Evolutionary conservation across 2,329 filamentous ascomycete genomes (phyloP).

Genomic region (Alternaria sp.): DNA sequence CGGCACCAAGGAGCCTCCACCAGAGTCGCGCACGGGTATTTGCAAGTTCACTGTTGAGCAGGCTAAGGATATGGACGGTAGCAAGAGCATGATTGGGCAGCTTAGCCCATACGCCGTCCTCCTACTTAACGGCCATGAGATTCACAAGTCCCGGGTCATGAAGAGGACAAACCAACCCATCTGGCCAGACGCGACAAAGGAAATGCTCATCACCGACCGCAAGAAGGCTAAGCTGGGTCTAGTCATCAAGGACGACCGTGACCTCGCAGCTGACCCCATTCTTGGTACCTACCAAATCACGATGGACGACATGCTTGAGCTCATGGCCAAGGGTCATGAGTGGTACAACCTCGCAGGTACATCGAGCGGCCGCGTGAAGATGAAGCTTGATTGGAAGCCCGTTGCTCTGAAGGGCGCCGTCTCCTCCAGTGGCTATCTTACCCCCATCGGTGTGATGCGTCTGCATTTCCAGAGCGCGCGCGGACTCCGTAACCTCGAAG

Average conservation of each 20-base stretch:
- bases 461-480: conserved; percentile 86
- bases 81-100: conserved; percentile 87
- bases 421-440: conserved; percentile 85
- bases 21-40: conserved; percentile 92
- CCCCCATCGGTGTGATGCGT: conserved; percentile 92
- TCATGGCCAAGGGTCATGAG: conserved; percentile 90
- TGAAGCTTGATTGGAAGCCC: conserved; percentile 94
- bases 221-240: conserved; percentile 89
- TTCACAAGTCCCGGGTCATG: conserved; percentile 87
- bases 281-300: conserved; percentile 95
- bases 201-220: conserved; percentile 92
- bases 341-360: conserved; percentile 90
- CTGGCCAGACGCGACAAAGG: conserved; percentile 90
- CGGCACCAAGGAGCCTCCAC: conserved; percentile 78
- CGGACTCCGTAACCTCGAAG: conserved; percentile 89
- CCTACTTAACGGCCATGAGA: conserved; percentile 88
- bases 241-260: conserved; percentile 94
- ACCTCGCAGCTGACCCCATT: conserved; percentile 80
- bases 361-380: conserved; percentile 84
- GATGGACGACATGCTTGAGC: conserved; percentile 87
- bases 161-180: conserved; percentile 98
- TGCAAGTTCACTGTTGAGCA: conserved; percentile 92
- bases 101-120: conserved; percentile 91
- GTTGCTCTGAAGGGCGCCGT: conserved; percentile 82
- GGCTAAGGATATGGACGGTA: conserved; percentile 92